These are phyloP conservation scores for Xylaria palmicola DNA, from an alignment of 495 filamentous ascomycete species.

Conservation along the genomic window DNA sequence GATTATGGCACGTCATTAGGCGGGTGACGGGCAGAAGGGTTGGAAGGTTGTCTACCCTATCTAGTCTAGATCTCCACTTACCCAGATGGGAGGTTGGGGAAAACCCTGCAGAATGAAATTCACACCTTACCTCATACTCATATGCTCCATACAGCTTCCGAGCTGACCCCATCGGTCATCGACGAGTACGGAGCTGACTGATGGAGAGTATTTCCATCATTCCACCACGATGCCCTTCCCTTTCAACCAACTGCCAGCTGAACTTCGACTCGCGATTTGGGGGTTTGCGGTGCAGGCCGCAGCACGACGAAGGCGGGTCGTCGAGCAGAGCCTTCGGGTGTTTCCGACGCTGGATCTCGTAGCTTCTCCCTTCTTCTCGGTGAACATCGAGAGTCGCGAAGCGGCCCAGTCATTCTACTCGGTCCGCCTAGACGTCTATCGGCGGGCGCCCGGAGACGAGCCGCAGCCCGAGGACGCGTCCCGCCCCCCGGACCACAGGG, in stretches of 20 bases:
- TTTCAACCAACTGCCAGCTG: slow-evolving; percentile 39
- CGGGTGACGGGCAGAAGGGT: neutral
- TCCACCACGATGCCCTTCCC: slow-evolving; percentile 22
- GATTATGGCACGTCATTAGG: neutral
- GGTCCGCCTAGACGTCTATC: slow-evolving; percentile 9
- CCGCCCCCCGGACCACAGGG: neutral
- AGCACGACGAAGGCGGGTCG: slow-evolving; percentile 2
- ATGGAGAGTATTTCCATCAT: neutral
- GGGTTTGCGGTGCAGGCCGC: slow-evolving; percentile 2
- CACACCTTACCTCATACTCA: neutral
- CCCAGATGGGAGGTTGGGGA: neutral
- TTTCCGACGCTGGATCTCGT: slow-evolving; percentile 7
- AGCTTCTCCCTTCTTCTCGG: slow-evolving; percentile 5
- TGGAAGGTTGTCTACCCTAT: no score
- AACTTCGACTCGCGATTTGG: slow-evolving; percentile 43
- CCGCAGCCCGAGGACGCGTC: neutral
- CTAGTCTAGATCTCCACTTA: slow-evolving; percentile 6
- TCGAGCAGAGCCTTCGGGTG: slow-evolving; percentile 6
- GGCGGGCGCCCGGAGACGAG: neutral
- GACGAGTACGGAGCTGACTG: no score
- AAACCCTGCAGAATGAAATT: neutral
- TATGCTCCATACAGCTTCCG: neutral
- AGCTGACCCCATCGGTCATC: no score
- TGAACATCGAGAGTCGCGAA: slow-evolving; percentile 9
- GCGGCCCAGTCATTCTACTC: neutral